Conservation (phyloP, 768 basidiomycete genomes). For the Calocybe indica region DNA sequence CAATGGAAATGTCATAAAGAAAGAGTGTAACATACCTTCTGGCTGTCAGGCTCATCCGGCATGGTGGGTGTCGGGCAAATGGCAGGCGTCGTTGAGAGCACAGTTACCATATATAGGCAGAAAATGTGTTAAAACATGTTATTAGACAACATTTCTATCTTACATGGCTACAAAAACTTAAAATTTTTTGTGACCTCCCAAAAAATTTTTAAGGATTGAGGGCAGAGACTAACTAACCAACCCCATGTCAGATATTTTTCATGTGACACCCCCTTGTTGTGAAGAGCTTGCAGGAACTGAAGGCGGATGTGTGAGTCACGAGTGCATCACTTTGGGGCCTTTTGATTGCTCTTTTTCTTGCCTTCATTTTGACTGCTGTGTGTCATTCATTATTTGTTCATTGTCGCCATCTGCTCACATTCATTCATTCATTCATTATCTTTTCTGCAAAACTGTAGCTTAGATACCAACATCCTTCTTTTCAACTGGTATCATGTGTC, state of each 20-base stretch:
- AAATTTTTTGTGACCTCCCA: not conserved
- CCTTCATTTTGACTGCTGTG: too few relatives aligned
- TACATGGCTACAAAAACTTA: not conserved
- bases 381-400: too few relatives aligned
- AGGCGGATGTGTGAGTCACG: too few relatives aligned
- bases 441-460: too few relatives aligned
- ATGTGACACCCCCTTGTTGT: slow-evolving; percentile 6
- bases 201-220: not conserved
- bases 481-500: too few relatives aligned
- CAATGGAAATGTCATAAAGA: not conserved
- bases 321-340: too few relatives aligned
- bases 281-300: slow-evolving; percentile 12
- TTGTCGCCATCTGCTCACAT: too few relatives aligned
- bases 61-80: not conserved
- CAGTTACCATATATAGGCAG: not conserved
- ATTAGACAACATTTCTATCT: not conserved
- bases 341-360: too few relatives aligned
- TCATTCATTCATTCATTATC: too few relatives aligned
- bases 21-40: not conserved
- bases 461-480: too few relatives aligned
- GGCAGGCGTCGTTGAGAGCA: not conserved
- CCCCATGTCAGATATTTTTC: not conserved
- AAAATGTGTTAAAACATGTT: not conserved
- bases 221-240: slow-evolving; percentile 1
- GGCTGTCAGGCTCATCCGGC: not conserved